These are phyloP conservation scores for Blastobotrys petasosporus DNA, from an alignment of 1,139 yeast species.

Conservation along the genomic window DNA sequence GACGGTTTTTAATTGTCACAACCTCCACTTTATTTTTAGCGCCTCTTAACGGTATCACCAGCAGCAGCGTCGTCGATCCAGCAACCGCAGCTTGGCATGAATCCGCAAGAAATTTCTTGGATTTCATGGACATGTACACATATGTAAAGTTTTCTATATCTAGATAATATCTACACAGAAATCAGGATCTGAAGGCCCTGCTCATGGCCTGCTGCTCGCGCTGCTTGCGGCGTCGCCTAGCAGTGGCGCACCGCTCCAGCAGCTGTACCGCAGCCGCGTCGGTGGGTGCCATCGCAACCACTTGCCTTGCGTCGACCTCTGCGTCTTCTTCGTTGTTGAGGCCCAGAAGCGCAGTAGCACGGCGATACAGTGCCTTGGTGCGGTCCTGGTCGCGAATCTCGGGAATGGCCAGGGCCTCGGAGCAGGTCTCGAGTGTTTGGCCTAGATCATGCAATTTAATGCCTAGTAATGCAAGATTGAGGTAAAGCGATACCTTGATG, in stretches of 20 bases:
- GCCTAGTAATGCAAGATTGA: constrained; percentile 73
- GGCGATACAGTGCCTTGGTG: constrained; percentile 82
- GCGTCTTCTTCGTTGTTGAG: constrained; percentile 65
- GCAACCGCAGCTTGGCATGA: no score
- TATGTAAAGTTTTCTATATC: no score
- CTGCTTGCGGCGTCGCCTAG: constrained; percentile 49
- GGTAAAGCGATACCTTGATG: constrained; percentile 55
- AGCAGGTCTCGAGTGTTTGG: constrained; percentile 54
- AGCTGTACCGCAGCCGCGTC: constrained; percentile 72
- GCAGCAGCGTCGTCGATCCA: no score
- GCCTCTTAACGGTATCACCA: no score
- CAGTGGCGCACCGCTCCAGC: constrained; percentile 52
- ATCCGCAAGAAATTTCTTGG: no score
- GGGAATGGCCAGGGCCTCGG: constrained; percentile 60
- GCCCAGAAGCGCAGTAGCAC: constrained; percentile 44
- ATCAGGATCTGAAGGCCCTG: constrained; percentile 48
- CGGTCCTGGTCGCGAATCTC: constrained; percentile 57
- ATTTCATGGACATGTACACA: no score
- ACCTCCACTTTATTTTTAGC: no score
- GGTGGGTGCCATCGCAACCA: constrained; percentile 56
- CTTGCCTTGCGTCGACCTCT: constrained; percentile 55
- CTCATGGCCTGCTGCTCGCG: constrained; percentile 77
- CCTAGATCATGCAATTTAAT: constrained; percentile 55
- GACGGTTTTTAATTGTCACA: no score
- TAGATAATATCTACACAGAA: no score